Conservation (phyloP, 2,329 filamentous ascomycete species). For the Colletotrichum gloeosporioides region DNA sequence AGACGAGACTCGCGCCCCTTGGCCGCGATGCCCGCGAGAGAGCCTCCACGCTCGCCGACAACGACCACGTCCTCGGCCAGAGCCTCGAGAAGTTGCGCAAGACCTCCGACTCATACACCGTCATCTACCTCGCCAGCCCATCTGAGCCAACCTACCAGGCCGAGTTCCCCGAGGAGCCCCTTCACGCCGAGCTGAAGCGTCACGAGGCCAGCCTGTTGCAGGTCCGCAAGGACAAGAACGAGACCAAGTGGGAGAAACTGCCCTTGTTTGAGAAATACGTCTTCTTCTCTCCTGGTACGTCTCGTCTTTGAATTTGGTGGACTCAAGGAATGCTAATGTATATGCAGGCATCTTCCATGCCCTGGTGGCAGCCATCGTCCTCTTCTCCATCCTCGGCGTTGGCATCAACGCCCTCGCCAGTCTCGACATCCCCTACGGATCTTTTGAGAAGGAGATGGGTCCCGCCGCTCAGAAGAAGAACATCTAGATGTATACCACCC, state of each 20-base stretch:
- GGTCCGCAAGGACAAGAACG: conserved; percentile 42
- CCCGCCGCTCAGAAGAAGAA: conserved; percentile 91
- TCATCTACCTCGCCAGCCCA: conserved; percentile 76
- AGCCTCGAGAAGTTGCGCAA: conserved; percentile 43
- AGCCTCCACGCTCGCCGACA: conserved; percentile 50
- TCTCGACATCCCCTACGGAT: conserved; percentile 88
- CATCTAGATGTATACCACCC: conserved; percentile 63
- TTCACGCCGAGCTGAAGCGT: conserved; percentile 80
- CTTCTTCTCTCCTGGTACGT: conserved; percentile 85
- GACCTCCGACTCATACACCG: conserved; percentile 64
- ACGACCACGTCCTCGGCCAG: conserved; percentile 59
- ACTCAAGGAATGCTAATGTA: conserved; percentile 5
- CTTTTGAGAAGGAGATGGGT: conserved; percentile 96
- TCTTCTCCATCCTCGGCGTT: conserved; percentile 79
- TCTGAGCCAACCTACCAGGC: conserved; percentile 65
- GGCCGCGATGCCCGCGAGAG: conserved; percentile 37
- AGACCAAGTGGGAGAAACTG: conserved; percentile 44
- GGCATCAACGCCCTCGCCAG: conserved; percentile 79
- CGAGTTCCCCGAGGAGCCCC: conserved; percentile 59
- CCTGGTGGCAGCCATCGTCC: conserved; percentile 71
- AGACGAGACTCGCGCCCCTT: conserved; percentile 46
- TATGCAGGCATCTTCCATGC: conserved; percentile 87
- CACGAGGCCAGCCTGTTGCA: conserved; percentile 35
- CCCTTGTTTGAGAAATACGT: conserved; percentile 91
- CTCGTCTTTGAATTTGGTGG: not conserved